Base-by-base conservation (phyloP, 306 rosid genomes). In the Biancaea sappan region DNA sequence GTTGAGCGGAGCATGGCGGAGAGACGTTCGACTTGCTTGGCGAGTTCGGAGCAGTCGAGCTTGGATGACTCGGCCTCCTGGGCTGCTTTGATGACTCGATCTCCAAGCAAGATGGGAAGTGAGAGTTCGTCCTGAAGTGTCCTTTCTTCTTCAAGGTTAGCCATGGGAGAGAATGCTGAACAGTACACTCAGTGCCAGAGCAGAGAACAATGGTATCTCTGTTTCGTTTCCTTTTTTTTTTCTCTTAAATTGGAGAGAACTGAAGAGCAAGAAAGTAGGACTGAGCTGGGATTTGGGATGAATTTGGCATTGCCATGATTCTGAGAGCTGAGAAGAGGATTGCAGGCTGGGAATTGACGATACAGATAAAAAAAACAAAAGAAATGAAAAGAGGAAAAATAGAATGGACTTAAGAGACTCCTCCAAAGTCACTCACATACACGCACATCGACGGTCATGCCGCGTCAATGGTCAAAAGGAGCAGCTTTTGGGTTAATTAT, bases 51-150 rank as follows among this genome's bases (percentile, higher is more conserved):
- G 63, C 90, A 92, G 10, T 88, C 97, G 1, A 18, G 65, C 41
- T 87, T 91, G 2, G 82, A 86, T 1, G 94, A 88, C 69, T 89
- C 90, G 2, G 90, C 88, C 8, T 91, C 98, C 21, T 80, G 85
- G 6, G 96, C 96, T 2, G 88, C 67, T 56, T 88, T 94, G 58
- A 86, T 69, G 35, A 91, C 85, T 21, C 90, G 82, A 31, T 91
- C 98, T 1, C 88, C 92, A 0, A 91, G 83, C 0, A 94, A 46
- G 73, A 91, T 89, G 14, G 90, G 86, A 5, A 75, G 83, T 1
- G 85, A 62, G 9, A 94, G 89, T 67, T 88, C 94, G 0, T 91
- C 87, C 1, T 85, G 85, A 25, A 93, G 82, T 8, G 67, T 80
- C 76, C 54, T 88, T 50, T 85, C 91, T 26, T 79, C 89, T 16